Evolutionary conservation across 805 yeast species (phyloP).

Genomic region (Wickerhamiella azyma): DNA sequence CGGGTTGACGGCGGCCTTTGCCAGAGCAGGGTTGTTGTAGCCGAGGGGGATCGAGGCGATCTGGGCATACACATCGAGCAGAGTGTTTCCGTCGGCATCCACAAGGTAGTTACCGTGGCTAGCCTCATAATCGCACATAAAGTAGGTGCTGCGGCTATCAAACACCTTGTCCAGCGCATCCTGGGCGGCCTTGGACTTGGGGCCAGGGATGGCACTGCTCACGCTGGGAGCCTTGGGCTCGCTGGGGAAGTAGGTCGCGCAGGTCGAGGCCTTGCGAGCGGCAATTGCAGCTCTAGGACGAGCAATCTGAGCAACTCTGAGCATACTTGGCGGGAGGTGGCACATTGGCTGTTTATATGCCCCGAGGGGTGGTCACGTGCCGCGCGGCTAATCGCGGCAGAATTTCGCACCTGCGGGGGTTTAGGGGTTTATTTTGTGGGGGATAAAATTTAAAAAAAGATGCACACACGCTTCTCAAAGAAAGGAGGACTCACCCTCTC

Average conservation of each 20-base stretch:
- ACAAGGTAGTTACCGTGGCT: conserved; percentile 68
- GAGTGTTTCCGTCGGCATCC: conserved; percentile 66
- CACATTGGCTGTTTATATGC: conserved; percentile 10
- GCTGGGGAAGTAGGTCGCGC: conserved; percentile 40
- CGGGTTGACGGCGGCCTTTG: conserved; percentile 53
- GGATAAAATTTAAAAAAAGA: too few relatives aligned
- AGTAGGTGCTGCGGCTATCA: conserved; percentile 61
- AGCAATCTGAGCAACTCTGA: neutral
- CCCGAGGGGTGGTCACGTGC: neutral
- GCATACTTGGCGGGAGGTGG: conserved; percentile 1
- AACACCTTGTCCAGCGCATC: conserved; percentile 44
- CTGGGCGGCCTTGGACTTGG: conserved; percentile 42
- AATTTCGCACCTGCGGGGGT: neutral
- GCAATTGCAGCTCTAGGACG: neutral
- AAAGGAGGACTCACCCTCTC: too few relatives aligned
- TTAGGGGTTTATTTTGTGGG: too few relatives aligned
- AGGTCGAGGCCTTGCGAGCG: conserved; percentile 14
- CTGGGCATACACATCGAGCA: conserved; percentile 68
- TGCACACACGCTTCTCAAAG: too few relatives aligned
- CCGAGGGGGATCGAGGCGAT: conserved; percentile 78
- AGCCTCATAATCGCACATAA: conserved; percentile 61
- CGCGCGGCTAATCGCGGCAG: neutral
- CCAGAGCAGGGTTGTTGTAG: conserved; percentile 68
- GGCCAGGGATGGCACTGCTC: conserved; percentile 64
- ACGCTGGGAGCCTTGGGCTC: conserved; percentile 68